Conservation (phyloP, 2,329 filamentous ascomycete species). For the Westerdykella sp. region DNA sequence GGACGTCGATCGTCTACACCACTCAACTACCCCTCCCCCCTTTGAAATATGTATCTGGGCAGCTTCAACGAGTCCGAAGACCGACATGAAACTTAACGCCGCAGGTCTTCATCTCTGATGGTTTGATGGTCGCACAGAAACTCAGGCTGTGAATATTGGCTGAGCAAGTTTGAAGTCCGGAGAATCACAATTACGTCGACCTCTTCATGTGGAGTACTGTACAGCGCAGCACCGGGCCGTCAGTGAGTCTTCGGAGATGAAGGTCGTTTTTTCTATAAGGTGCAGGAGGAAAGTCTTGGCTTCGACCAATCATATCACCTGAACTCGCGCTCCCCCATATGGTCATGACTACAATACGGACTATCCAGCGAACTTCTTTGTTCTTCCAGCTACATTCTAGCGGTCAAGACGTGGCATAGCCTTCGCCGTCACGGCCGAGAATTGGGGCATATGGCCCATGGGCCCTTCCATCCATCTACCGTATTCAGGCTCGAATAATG, state of each 20-base stretch:
- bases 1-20: constrained; percentile 14
- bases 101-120: constrained; percentile 6
- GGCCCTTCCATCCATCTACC: constrained; percentile 6
- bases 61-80: background rate
- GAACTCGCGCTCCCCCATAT: too few species aligned
- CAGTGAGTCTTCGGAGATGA: background rate
- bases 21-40: constrained; percentile 5
- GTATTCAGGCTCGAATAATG: constrained; percentile 4
- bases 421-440: background rate
- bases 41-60: too few species aligned
- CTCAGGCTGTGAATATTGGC: background rate
- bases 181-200: constrained; percentile 1
- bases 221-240: background rate
- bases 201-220: background rate
- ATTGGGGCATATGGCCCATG: constrained; percentile 5
- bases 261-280: constrained; percentile 1
- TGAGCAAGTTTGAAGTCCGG: background rate
- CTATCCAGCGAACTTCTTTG: background rate
- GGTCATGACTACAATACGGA: background rate
- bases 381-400: background rate
- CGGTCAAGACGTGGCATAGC: background rate
- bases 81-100: constrained; percentile 7
- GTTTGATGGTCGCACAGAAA: constrained; percentile 3
- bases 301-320: constrained; percentile 9
- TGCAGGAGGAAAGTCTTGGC: constrained; percentile 14